Evolutionary conservation across 2,329 filamentous ascomycete genomes (phyloP).

Genomic region (Arthrobotrys sinensis): DNA sequence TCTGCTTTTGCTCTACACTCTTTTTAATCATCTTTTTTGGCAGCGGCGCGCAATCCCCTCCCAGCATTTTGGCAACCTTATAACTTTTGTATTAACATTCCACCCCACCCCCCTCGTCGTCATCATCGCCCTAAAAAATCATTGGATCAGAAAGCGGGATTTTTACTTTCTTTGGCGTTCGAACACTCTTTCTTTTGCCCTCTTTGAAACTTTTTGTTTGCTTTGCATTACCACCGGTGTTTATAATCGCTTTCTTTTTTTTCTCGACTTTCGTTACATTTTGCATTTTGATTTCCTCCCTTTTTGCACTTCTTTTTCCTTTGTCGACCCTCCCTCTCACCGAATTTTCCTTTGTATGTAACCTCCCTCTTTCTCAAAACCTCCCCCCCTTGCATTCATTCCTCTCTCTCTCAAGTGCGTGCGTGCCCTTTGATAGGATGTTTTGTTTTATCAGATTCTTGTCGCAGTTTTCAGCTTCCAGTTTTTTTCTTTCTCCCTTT

Average conservation of each 20-base stretch:
- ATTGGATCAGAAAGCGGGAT: constrained; percentile 58
- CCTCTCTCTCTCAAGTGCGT: constrained; percentile 32
- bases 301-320: constrained; percentile 26
- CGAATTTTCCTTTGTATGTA: constrained; percentile 39
- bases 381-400: constrained; percentile 43
- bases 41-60: constrained; percentile 12
- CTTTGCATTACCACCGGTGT: constrained; percentile 62
- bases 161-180: constrained; percentile 60
- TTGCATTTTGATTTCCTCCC: constrained; percentile 19
- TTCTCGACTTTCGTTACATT: constrained; percentile 61
- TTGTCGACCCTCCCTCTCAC: constrained; percentile 44
- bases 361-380: constrained; percentile 31
- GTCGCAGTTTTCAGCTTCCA: too few relatives aligned
- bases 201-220: constrained; percentile 62
- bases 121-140: constrained; percentile 15
- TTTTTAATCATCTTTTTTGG: constrained; percentile 54
- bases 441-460: constrained; percentile 13
- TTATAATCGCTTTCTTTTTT: constrained; percentile 57
- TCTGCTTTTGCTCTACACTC: constrained; percentile 49
- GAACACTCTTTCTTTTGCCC: constrained; percentile 56
- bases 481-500: constrained; percentile 4
- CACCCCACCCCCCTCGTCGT: too few relatives aligned
- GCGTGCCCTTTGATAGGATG: constrained; percentile 37
- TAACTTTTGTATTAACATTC: constrained; percentile 36
- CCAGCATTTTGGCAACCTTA: constrained; percentile 6